Conservation (phyloP, 805 yeast genomes). For the Candida maltosa region DNA sequence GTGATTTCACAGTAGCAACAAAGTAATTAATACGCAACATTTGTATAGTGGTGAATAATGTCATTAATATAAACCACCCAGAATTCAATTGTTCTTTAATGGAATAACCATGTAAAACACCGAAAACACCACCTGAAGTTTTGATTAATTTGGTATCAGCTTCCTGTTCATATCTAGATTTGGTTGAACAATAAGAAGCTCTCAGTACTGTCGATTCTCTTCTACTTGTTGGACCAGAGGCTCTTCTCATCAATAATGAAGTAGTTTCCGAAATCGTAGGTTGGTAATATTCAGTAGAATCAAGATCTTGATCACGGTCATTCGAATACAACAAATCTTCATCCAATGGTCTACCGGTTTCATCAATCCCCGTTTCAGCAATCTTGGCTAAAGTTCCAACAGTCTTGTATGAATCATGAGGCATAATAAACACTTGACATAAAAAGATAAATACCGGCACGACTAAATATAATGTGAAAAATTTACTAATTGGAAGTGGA, state of each 20-base stretch:
- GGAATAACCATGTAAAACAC: slow-evolving; percentile 67
- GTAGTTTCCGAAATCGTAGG: slow-evolving; percentile 41
- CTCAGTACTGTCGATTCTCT: slow-evolving; percentile 23
- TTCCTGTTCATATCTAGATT: slow-evolving; percentile 63
- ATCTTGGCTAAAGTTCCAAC: slow-evolving; percentile 64
- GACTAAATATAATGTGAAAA: slow-evolving; percentile 63
- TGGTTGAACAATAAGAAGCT: slow-evolving; percentile 36
- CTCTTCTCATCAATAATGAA: slow-evolving; percentile 32
- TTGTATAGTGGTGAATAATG: slow-evolving; percentile 76
- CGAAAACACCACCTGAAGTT: slow-evolving; percentile 68
- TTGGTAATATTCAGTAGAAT: slow-evolving; percentile 14
- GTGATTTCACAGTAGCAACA: slow-evolving; percentile 84
- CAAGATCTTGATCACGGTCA: slow-evolving; percentile 25
- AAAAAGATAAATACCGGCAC: slow-evolving; percentile 77
- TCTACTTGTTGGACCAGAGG: slow-evolving; percentile 21
- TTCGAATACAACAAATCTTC: slow-evolving; percentile 39
- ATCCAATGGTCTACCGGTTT: slow-evolving; percentile 57
- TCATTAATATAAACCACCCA: slow-evolving; percentile 78
- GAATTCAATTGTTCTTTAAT: slow-evolving; percentile 50
- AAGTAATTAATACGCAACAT: slow-evolving; percentile 92
- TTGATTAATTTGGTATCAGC: slow-evolving; percentile 54
- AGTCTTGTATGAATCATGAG: slow-evolving; percentile 69
- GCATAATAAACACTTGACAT: slow-evolving; percentile 81
- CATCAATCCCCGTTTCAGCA: slow-evolving; percentile 72
- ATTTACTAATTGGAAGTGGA: slow-evolving; percentile 46